phyloP scores from a whole-genome alignment of 1,139 yeast species.

The Suzukiozyma palmioleophila region DNA sequence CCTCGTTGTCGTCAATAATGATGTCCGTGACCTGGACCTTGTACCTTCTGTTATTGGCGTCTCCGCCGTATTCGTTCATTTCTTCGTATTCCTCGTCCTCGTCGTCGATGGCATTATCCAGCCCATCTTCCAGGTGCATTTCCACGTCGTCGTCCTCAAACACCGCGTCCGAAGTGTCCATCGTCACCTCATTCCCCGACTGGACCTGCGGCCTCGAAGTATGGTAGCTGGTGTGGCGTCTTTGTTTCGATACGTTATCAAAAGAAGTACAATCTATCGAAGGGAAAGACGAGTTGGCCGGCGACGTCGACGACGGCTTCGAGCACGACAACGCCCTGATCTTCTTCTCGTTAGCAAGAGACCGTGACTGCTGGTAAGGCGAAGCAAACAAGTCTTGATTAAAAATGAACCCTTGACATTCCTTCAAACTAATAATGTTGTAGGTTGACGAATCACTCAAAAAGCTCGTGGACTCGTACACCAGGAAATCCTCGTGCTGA shows the following conservation, averaged over 20 bases:
- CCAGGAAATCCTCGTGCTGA: constrained; percentile 53
- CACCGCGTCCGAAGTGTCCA: constrained; percentile 7
- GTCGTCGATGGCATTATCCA: constrained; percentile 9
- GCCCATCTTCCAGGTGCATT: constrained; percentile 5
- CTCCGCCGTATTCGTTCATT: constrained; percentile 22
- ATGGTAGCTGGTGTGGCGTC: constrained; percentile 35
- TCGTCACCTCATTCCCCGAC: constrained; percentile 5
- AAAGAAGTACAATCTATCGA: background rate
- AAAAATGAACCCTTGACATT: constrained; percentile 71
- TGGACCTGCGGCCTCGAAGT: constrained; percentile 22
- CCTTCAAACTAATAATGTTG: constrained; percentile 48
- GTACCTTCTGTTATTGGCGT: constrained; percentile 24
- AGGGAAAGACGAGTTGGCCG: constrained; percentile 7
- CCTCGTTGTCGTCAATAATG: constrained; percentile 37
- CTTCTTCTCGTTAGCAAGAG: constrained; percentile 37
- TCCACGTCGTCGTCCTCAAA: constrained; percentile 13
- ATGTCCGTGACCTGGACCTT: constrained; percentile 53
- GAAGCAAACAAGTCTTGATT: constrained; percentile 72
- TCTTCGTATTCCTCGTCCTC: constrained; percentile 21
- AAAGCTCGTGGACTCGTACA: constrained; percentile 45
- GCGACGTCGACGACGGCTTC: constrained; percentile 11
- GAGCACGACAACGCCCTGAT: constrained; percentile 23
- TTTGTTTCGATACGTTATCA: constrained; percentile 6
- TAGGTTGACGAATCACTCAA: constrained; percentile 27
- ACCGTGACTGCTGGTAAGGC: constrained; percentile 56